Base-by-base conservation (phyloP, 2,329 filamentous ascomycete genomes). In the Tolypocladium endophyticum region DNA sequence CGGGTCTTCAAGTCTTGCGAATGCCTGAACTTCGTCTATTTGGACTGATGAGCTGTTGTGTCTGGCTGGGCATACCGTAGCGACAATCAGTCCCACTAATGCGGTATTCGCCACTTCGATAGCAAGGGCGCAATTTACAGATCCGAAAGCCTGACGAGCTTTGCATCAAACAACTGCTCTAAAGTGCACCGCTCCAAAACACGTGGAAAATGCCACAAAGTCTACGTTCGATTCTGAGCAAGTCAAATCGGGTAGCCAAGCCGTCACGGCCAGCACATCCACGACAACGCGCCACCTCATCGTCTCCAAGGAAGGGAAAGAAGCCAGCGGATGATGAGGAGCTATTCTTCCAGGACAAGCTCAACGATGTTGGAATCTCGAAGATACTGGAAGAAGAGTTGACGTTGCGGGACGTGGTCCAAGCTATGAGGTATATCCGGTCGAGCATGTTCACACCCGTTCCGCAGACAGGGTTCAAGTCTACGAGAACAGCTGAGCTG, bases 341-440 rank as follows among this genome's bases (percentile, higher is more conserved):
- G 2, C 67, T 68, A 9, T 62, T 71, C n/a, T 76, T 76, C 53
- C 65, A 70, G n/a, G 69, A 74, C 57, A 78, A 76, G 55, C 79
- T 90, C 20, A 80, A 86, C 53, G 86, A 90, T 65, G 70, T 76
- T 18, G 87, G 87, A 14, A 73, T 84, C 12, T 76, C 84, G 20
- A 74, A 77, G 38, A 76, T 81, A 3, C 74, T 89, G 0, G 78
- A 79, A 16, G 74, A 78, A 38, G 81, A 86, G 63, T 73, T 84
- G 18, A 79, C 76, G 35, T 78, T 88, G 6, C 77, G 82, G 57
- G 84, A 87, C 69, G 81, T 87, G 1, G 77, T 83, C 0, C 86
- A 89, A 68, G 84, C 85, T 28, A 84, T 90, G 68, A 76, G 80
- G 57, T 82, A 87, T 70, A 81, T 87, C 56, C 81, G 80, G 43